Conservation (phyloP, 345 rosid genomes). For the Gynandropsis gynandra region DNA sequence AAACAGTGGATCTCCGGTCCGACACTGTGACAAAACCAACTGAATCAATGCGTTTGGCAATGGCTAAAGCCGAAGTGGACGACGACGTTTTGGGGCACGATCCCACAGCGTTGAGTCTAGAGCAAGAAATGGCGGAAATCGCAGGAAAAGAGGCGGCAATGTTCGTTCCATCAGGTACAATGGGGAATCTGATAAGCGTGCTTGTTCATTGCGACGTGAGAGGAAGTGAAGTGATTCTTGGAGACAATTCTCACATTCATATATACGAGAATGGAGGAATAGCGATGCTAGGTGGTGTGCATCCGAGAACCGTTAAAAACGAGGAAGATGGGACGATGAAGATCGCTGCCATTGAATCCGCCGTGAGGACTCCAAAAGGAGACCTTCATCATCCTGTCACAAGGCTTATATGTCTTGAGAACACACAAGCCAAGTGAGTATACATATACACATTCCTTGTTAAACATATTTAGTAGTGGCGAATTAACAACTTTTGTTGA, state of each 20-base stretch:
- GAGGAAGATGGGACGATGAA: slow-evolving; percentile 81
- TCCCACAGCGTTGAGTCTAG: slow-evolving; percentile 59
- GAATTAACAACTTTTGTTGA: no score
- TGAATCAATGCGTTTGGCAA: slow-evolving; percentile 78
- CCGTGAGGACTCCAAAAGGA: slow-evolving; percentile 62
- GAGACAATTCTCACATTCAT: slow-evolving; percentile 74
- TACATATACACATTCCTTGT: no score
- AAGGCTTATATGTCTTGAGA: slow-evolving; percentile 87
- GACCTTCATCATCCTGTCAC: slow-evolving; percentile 75
- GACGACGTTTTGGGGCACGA: slow-evolving; percentile 72
- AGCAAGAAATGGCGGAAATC: slow-evolving; percentile 63
- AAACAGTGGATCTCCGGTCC: slow-evolving; percentile 80
- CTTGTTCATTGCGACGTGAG: slow-evolving; percentile 79
- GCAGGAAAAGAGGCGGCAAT: slow-evolving; percentile 83
- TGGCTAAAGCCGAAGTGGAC: slow-evolving; percentile 88
- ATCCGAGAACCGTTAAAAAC: slow-evolving; percentile 71
- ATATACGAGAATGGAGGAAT: slow-evolving; percentile 83
- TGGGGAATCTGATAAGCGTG: slow-evolving; percentile 90
- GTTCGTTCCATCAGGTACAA: slow-evolving; percentile 90
- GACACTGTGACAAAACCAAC: slow-evolving; percentile 92
- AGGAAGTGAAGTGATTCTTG: slow-evolving; percentile 94
- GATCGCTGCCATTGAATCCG: slow-evolving; percentile 59
- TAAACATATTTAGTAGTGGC: no score
- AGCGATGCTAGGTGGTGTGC: slow-evolving; percentile 85
- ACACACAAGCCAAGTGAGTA: slow-evolving; percentile 82